These are phyloP conservation scores for Russula abietina DNA, from an alignment of 768 basidiomycete species.

Conservation along the genomic window DNA sequence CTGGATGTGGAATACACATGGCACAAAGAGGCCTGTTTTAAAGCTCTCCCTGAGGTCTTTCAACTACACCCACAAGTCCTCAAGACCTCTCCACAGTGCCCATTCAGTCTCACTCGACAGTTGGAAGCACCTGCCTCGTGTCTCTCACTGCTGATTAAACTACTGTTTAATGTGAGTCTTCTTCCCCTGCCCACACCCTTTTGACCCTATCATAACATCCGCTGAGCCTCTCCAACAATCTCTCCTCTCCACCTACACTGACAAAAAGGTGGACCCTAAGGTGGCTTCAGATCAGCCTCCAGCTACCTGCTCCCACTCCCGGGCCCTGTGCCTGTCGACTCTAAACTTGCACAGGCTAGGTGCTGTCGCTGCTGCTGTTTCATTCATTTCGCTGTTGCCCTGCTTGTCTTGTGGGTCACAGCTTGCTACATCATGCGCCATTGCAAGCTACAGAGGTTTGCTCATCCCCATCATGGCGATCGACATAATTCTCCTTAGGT, in stretches of 20 bases:
- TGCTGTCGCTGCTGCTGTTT: not conserved
- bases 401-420: not conserved
- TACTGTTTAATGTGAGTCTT: too few species aligned
- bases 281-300: not conserved
- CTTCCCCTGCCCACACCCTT: not conserved
- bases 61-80: too few species aligned
- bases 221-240: not conserved
- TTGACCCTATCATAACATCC: not conserved
- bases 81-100: too few species aligned
- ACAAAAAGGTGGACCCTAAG: slow-evolving; percentile 2
- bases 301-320: not conserved
- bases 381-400: not conserved
- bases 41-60: too few species aligned
- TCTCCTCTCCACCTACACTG: not conserved
- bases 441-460: not conserved
- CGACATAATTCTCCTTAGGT: not conserved
- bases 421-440: slow-evolving; percentile 1
- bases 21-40: too few species aligned
- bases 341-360: not conserved
- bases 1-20: too few species aligned
- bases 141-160: too few species aligned
- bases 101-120: too few species aligned
- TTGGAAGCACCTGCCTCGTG: too few species aligned
- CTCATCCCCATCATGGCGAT: not conserved
- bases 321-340: not conserved